phyloP scores from a whole-genome alignment of 768 basidiomycete genomes.

The Gymnopilus junonius region DNA sequence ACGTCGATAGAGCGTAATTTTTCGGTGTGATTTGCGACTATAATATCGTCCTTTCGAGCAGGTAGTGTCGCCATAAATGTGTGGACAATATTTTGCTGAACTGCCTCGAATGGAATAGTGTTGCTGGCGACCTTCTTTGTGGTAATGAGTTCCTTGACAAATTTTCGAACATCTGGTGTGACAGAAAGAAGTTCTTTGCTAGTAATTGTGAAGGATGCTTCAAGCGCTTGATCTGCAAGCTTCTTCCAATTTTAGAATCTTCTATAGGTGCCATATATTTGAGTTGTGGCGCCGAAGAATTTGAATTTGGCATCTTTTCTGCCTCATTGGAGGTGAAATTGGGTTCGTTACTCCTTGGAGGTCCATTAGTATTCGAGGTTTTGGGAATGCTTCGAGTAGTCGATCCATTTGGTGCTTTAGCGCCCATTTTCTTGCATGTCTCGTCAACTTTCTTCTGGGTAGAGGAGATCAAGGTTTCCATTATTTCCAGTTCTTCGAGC shows the following conservation, averaged over 20 bases:
- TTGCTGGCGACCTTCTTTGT: not conserved
- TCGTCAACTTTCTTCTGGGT: slow-evolving; percentile 16
- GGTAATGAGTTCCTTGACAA: not conserved
- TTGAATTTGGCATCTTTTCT: not conserved
- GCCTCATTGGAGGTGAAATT: not conserved
- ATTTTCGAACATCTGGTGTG: too few relatives aligned
- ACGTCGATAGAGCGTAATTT: not conserved
- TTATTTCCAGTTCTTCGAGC: not conserved
- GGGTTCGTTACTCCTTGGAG: not conserved
- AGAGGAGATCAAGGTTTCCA: slow-evolving; percentile 13
- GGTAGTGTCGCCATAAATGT: too few relatives aligned
- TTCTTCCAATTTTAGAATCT: slow-evolving; percentile 2
- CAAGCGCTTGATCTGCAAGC: too few relatives aligned
- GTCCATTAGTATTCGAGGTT: not conserved
- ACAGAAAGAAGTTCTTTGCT: too few relatives aligned
- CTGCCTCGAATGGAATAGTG: too few relatives aligned
- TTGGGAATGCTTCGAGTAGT: slow-evolving; percentile 6
- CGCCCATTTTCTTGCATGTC: not conserved
- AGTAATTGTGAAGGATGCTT: too few relatives aligned
- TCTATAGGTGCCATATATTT: slow-evolving; percentile 18
- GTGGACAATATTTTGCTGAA: too few relatives aligned
- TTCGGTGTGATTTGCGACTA: not conserved
- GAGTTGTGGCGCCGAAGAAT: slow-evolving; percentile 8
- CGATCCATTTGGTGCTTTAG: not conserved
- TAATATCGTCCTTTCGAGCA: too few relatives aligned